Base-by-base conservation (phyloP, 116 monocot species). In the Phalaenopsis hybrid region DNA sequence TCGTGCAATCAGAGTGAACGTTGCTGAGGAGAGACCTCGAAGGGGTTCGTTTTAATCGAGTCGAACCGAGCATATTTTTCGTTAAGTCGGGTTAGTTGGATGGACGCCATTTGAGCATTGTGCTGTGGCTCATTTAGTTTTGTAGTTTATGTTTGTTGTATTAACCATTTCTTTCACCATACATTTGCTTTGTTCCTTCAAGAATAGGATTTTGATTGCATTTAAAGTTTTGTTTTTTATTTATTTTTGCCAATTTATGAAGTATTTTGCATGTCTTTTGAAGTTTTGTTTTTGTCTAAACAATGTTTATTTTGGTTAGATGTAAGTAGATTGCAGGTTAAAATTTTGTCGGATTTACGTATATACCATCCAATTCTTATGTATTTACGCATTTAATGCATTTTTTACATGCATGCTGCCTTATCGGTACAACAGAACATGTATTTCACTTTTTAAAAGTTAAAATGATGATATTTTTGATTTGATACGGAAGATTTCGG, bases 1-100 rank as follows among this genome's bases (percentile, higher is more conserved):
- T 20, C 43, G 82, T 0, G 75, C 82, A 1, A 55, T 82, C 55
- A 31, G 76, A 76, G 82, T 82, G 82, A 76, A 76, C 49, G 76
- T 76, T 8, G 81, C 81, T 1, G 81, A 82, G 59, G 82, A 76
- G 76, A 75, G 76, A 63, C 82, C 76, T 11, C 75, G 81, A 16
- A 75, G 82, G n/a, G 77, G 28, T 3, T 51, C 28, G 3, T 77
- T 50, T 76, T 76, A 49, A 23, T 50, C 25, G 21, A 50, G 50
- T 5, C 12, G 28, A 49, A 51, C 12, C 34, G 50, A 23, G 50
- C 1, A 50, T 77, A 1, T n/a, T 8, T 44, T 20, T 4, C 17
- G 31, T 31, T 31, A 25, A 45, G 8, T 44, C 17, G n/a, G 45
- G 31, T 51, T 77, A 10, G 37, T 18, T 77, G 50, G 77, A 49